Percentiles rank a stretch among this genome's conserved stretches.
These are phyloP conservation scores for Flaveria linearis DNA, from an alignment of 129 eudicot genomes.

Conservation along the genomic window DNA sequence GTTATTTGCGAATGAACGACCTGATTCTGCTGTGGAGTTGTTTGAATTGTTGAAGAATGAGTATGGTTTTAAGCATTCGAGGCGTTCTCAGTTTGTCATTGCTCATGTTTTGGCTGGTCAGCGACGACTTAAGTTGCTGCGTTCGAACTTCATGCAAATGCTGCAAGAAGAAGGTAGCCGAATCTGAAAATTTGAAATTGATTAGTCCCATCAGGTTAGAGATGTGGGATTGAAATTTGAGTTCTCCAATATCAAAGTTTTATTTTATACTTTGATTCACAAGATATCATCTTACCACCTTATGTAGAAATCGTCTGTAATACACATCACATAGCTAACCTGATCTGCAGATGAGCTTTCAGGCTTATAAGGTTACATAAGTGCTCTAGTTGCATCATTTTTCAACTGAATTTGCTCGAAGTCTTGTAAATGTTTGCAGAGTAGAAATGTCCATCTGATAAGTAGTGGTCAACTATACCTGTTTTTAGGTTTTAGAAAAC, in stretches of 20 bases:
- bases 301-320: too few species aligned
- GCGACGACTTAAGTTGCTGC: slow-evolving; percentile 39
- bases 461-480: not conserved
- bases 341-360: slow-evolving; percentile 23
- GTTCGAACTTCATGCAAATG: slow-evolving; percentile 41
- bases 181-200: not conserved
- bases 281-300: too few species aligned
- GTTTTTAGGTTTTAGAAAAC: not conserved
- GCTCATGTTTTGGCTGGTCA: slow-evolving; percentile 69
- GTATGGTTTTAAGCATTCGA: slow-evolving; percentile 56
- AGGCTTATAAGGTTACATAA: not conserved
- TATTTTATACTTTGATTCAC: slow-evolving; percentile 1
- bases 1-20: slow-evolving; percentile 21
- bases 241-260: not conserved
- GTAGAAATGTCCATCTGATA: too few species aligned
- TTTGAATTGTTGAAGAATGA: slow-evolving; percentile 55
- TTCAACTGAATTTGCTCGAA: not conserved
- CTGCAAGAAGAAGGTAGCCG: slow-evolving; percentile 61
- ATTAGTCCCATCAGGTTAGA: too few species aligned
- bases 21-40: slow-evolving; percentile 50
- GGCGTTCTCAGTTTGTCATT: slow-evolving; percentile 39
- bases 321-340: too few species aligned
- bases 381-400: not conserved
- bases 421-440: not conserved
- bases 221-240: too few species aligned